A percentile compares a stretch with the other conserved stretches of the same genome.
Evolutionary conservation across 192 early-diverging fungal species (phyloP).

Genomic region (Umbelopsis sp.): DNA sequence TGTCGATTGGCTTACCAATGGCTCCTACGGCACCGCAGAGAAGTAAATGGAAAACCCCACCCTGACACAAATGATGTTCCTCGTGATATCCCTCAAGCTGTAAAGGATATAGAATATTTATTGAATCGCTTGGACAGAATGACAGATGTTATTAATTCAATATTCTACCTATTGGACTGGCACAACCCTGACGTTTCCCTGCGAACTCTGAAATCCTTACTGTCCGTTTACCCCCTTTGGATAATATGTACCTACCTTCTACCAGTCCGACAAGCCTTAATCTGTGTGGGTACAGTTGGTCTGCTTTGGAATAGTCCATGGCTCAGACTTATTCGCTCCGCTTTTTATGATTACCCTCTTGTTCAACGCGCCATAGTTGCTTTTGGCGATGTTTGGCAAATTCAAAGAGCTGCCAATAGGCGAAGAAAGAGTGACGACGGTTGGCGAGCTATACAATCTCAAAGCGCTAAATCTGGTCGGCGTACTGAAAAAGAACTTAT

Average conservation of each 20-base stretch:
- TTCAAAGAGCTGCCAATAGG: not conserved
- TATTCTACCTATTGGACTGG: constrained; percentile 40
- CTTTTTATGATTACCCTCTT: constrained; percentile 14
- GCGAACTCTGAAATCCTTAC: constrained; percentile 15
- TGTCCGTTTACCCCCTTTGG: constrained; percentile 40
- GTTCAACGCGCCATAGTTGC: not conserved
- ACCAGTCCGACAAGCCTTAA: constrained; percentile 37
- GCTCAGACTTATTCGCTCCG: constrained; percentile 39
- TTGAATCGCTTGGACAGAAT: constrained; percentile 40
- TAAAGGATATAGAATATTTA: constrained; percentile 45
- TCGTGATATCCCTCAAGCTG: constrained; percentile 37
- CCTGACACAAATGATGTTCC: constrained; percentile 13
- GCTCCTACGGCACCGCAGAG: constrained; percentile 38
- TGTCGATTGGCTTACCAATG: constrained; percentile 35
- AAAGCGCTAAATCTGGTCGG: not conserved
- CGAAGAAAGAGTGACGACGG: not conserved
- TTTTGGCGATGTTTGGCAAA: not conserved
- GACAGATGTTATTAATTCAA: constrained; percentile 29
- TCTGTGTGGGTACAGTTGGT: constrained; percentile 32
- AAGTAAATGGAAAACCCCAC: constrained; percentile 19
- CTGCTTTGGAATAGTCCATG: constrained; percentile 51
- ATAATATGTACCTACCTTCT: constrained; percentile 39
- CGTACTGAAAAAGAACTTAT: constrained; percentile 29
- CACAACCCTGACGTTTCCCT: constrained; percentile 35
- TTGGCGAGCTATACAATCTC: constrained; percentile 1